Base-by-base conservation (phyloP, 345 rosid species). In the Gossypium herbaceum region DNA sequence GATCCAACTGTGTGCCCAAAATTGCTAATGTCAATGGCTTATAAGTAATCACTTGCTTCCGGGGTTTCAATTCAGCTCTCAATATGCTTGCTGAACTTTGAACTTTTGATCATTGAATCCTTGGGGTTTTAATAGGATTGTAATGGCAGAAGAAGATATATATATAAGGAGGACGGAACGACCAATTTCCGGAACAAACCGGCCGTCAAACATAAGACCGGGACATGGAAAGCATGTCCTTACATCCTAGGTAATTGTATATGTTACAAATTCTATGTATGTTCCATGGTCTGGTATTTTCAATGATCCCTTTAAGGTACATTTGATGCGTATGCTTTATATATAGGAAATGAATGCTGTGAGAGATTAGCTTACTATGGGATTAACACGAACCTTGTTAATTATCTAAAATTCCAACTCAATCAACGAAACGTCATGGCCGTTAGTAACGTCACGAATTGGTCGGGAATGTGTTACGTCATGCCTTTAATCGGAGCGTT, bases 401-500 rank as follows among this genome's bases (percentile, higher is more conserved):
- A 82, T 63, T 86, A 82, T 75, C 86, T 86, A 16, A 81, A 81
- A 50, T 73, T 76, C 71, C 77, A 76, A 47, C 74, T 81, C 9
- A 84, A 82, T 62, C 84, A 84, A 63, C 44, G 78, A 16, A 82
- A 73, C 57, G 85, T 78, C 52, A 77, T 20, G 25, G 89, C 90
- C 0, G 82, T 85, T 51, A 86, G 81, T 47, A 81, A 84, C 39
- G 93, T 89, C 75, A 82, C 82, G 29, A 89, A 81, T 52, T 88
- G 93, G 92, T 84, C 88, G 1, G 93, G 96, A 2, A 82, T 88
- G 1, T 85, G 92, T 74, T 89, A 86, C 22, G 80, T 82, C 64
- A 86, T 82, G 83, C 90, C 92, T n/a, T 79, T 88, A 44, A 55
- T 88, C 20, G 92, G 90, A 34, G 92, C 93, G 43, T 75, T 91